Evolutionary conservation across 345 rosid genomes (phyloP).

Genomic region (Isatis tinctoria): DNA sequence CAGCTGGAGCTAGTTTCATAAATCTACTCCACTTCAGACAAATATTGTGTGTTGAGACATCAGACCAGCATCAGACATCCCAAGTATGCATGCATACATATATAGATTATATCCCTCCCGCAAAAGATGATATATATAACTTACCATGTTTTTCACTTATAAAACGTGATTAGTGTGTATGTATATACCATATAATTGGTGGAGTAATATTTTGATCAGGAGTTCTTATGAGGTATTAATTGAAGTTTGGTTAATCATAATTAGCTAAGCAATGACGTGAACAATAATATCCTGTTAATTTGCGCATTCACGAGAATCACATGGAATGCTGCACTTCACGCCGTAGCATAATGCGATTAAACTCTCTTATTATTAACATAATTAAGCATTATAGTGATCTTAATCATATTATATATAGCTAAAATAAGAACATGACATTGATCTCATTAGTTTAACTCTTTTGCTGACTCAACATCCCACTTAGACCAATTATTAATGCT

Average conservation of each 20-base stretch:
- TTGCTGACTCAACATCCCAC: slow-evolving; percentile 26
- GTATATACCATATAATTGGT: no score
- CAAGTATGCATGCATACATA: neutral
- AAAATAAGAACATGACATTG: neutral
- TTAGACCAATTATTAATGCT: slow-evolving; percentile 9
- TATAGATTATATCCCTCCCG: no score
- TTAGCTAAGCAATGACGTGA: slow-evolving; percentile 9
- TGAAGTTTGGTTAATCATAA: neutral
- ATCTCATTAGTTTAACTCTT: neutral
- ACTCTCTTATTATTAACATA: neutral
- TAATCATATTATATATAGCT: neutral
- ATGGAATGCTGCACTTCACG: slow-evolving; percentile 10
- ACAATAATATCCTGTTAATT: neutral
- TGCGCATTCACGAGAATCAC: slow-evolving; percentile 24
- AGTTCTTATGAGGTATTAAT: neutral
- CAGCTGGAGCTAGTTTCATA: neutral
- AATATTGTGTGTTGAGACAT: neutral
- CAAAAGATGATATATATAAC: no score
- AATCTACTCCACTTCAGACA: neutral
- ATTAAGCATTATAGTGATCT: neutral
- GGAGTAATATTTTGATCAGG: no score
- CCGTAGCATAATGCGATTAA: neutral
- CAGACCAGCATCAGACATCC: slow-evolving; percentile 1
- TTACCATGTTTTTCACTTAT: neutral
- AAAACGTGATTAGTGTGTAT: neutral